These are phyloP conservation scores for Linnemannia hyalina DNA, from an alignment of 192 early-diverging fungal genomes.

Conservation along the genomic window DNA sequence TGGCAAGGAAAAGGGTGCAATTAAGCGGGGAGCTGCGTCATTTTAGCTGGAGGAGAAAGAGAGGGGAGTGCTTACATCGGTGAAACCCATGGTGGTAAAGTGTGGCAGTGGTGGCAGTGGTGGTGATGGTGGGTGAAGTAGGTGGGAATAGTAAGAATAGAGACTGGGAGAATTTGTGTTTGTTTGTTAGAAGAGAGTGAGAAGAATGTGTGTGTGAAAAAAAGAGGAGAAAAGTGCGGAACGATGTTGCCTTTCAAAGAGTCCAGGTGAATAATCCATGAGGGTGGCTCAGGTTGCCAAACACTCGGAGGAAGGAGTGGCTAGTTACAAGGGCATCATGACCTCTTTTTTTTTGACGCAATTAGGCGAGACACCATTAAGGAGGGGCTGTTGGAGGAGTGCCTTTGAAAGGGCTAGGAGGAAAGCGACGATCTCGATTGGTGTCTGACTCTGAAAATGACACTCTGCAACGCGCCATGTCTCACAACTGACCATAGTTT, in stretches of 20 bases:
- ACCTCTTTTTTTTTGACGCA: neutral
- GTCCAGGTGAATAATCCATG: no score
- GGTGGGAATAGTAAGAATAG: neutral
- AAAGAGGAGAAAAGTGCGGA: neutral
- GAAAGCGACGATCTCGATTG: neutral
- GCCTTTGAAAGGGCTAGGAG: neutral
- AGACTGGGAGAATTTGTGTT: neutral
- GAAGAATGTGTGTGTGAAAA: neutral
- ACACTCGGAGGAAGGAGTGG: neutral
- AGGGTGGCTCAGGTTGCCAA: neutral
- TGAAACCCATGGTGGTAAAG: neutral
- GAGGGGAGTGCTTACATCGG: neutral
- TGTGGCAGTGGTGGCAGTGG: neutral
- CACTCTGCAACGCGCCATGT: neutral
- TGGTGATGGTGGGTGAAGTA: neutral
- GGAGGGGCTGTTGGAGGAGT: neutral
- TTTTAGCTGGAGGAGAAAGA: neutral
- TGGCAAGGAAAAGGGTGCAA: neutral
- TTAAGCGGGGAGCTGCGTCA: no score
- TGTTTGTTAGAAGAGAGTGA: neutral
- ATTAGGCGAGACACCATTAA: neutral
- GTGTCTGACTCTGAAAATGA: conserved; percentile 5
- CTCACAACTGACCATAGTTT: neutral
- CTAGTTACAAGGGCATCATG: neutral
- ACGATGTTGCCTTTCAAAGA: neutral